Evolutionary conservation across 78 protist species (phyloP), one percentile per base, ranked within the genome.

Genomic region (Dictyostelium intermedium): DNA sequence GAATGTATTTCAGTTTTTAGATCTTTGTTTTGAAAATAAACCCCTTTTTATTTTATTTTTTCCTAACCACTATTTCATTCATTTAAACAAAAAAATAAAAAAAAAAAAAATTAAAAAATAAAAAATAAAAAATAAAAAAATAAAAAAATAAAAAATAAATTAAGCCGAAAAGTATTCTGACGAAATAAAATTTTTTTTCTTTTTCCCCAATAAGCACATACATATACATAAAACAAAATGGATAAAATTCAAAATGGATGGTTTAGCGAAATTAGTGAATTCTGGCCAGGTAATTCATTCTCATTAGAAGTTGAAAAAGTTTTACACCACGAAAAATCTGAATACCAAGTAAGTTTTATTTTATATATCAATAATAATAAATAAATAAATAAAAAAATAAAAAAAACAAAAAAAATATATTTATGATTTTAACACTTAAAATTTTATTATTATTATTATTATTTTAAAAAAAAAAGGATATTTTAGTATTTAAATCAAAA

Each of bases 271-370:
- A 45, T 84, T 35, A 81, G 96, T 79, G 92, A 95, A 63, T 84
- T 91, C 45, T 95, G 97, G 97, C 97, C 97, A 34, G 97, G 97
- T 37, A 85, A 77, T 66, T 95, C 97, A n/a, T 69, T 97, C 61
- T 94, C 98, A 32, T 91, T 98, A 23, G 93, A 96, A 74, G 97
- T 97, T 23, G 98, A 98, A 80, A 91, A 98, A 91, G 98, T 98
- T 25, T 95, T 98, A 45, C 85, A 78, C 77, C 92, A 97, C 39
- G 91, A 73, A 27, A 83, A 97, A 82, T 89, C 98, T 8, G 84
- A 97, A 43, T 98, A 91, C 83, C 99, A 98, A 95, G 91, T 81
- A 82, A 32, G 77, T 34, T 18, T 20, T 39, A 27, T 30, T 16
- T 10, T 11, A 35, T 30, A 73, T 5, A 27, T 73, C 3, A 27